Evolutionary conservation across 2,329 filamentous ascomycete species (phyloP), one percentile per base, ranked within the genome.

Genomic region (Epichloe hybrida): DNA sequence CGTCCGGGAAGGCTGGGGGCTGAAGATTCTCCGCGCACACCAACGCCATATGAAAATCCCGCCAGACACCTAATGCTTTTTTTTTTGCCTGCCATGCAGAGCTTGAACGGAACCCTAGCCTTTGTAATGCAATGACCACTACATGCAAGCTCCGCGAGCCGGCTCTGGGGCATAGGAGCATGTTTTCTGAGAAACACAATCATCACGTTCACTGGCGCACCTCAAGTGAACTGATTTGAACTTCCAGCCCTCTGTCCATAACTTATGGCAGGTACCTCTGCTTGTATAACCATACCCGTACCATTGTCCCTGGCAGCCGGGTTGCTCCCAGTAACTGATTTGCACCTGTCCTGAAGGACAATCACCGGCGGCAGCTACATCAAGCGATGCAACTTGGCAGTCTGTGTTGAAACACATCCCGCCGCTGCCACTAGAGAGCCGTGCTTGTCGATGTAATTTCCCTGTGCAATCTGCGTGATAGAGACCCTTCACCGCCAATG

Each of bases 311-410:
- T 23, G 11, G 20, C 48, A 50, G 31, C 48, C 48, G 12, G 48
- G 39, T 40, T 50, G 27, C 21, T 45, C 20, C 48, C 48, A 43
- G n/a, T 50, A 50, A n/a, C 48, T 50, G 12, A 50, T 50, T 31
- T 50, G 48, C 3, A 50, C 40, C 21, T 50, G 48, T 3, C 40
- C 41, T 5, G 8, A 8, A 17, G 48, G 48, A 37, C 48, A 50
- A 37, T 50, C 38, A 17, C 48, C 48, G 11, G 35, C 15, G 0
- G 7, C 17, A 37, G 40, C 36, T 12, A 38, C 38, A 38, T 50
- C 20, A 5, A 50, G 11, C 21, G 21, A 35, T 9, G 48, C 48
- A 7, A 44, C 48, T 31, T 43, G 40, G n/a, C 48, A 50, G 48
- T 50, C 17, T 45, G 40, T 44, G 23, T 50, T 40, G 8, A 50